Evolutionary conservation across 2,329 filamentous ascomycete species (phyloP), one percentile per base, ranked within the genome.

Genomic region (Pseudogymnoascus sp.): DNA sequence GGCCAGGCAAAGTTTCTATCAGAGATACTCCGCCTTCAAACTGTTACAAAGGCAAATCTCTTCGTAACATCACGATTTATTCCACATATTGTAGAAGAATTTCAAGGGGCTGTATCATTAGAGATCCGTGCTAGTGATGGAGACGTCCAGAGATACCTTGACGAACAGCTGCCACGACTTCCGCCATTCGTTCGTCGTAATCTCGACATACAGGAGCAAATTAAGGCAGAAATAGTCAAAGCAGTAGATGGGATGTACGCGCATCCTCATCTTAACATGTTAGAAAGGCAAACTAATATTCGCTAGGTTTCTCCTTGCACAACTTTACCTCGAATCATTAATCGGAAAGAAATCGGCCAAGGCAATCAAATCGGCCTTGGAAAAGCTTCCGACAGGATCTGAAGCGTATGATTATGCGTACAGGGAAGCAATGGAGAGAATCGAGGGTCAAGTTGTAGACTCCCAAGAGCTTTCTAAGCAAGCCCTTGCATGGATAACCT

Each of bases 401-500:
- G 59, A 67, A 10, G 71, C 69, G 2, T 75, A 77, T 13, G 67
- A 76, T 13, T 4, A 65, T 9, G 74, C 75, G 0, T 84, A 83
- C 55, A 62, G 72, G 0, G 64, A 74, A 0, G 74, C 75, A 0
- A 76, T 82, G 68, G 39, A 74, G 2, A 69, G 78, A 18, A 79
- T 82, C 29, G 59, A 74, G n/a, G 62, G 65, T 0, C 78, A 82
- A 58, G 8, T 65, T 0, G 0, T 59, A 0, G 73, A 71, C 3
- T 64, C 72, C 8, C 37, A 45, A n/a, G 61, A 72, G 0, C 68
- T 79, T 39, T 79, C 79, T 0, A 75, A 71, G 5, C 61, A 74
- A 15, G 68, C 72, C 2, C 61, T 81, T 0, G 69, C 69, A 0
- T 81, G 76, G 78, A 74, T 81, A 8, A 71, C 69, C 0, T 76